Base-by-base conservation (phyloP, 1,284 basidiomycete species). In the Coniferiporia weirii region DNA sequence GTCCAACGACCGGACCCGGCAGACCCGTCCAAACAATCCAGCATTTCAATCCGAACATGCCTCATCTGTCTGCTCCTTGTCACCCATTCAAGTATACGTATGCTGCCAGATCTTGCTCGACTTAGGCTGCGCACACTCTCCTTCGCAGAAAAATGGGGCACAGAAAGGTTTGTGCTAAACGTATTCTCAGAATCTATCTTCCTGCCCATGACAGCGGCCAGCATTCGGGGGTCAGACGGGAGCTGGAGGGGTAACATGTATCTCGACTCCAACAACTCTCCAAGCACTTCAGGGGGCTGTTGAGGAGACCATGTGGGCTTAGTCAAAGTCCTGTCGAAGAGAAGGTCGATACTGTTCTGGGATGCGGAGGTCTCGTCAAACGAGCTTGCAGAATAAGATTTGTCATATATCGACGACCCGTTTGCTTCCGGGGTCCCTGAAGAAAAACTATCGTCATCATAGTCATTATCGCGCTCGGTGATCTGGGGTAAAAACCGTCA, bases 221-320 rank as follows among this genome's bases (percentile, higher is more conserved):
- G 79, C 68, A 89, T 80, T 27, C 82, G 81, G 34, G 89, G 86
- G 66, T 92, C 84, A 3, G 84, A 84, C 3, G 95, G 95, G 50
- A 97, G 82, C 15, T 87, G 78, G 53, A 98, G 79, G 0, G 93
- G 93, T 12, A 98, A 81, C 93, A 98, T 98, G 70, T 91, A 84
- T 61, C 94, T 81, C 20, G 91, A 93, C 71, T 98, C 94, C 59
- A 97, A 75, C 17, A 95, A 75, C 71, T 97, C 94, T 50, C 93
- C 93, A 2, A 94, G 78, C 19, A 85, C 87, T 68, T 91, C 89
- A 0, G 92, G 89, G 27, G 89, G 81, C 58, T 81, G 80, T 0
- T 82, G 77, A 13, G 93, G 90, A 59, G 85, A 82, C 87, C 93
- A 96, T 6, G 79, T 72, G 0, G 83, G 78, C 49, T 84, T 80